phyloP scores from a whole-genome alignment of 2,329 filamentous ascomycete genomes.

The Paecilomyces sp. region DNA sequence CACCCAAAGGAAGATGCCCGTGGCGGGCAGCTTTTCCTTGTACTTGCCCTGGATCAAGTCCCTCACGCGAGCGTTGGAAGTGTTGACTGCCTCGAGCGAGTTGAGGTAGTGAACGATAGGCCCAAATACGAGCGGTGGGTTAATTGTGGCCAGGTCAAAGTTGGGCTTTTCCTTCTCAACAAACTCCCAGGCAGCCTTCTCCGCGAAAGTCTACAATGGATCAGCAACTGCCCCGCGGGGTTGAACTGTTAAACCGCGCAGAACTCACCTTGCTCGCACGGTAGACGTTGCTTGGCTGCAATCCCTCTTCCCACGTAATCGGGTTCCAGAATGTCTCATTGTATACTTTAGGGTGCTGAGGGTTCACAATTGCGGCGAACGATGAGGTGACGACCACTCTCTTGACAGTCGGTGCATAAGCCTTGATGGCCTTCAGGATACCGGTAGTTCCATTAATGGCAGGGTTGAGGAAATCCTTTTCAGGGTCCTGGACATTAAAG shows the following conservation, averaged over 20 bases:
- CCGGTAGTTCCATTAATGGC: conserved; percentile 58
- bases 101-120: conserved; percentile 59
- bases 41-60: conserved; percentile 57
- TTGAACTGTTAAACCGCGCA: neutral
- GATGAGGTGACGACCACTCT: conserved; percentile 65
- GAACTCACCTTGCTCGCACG: conserved; percentile 47
- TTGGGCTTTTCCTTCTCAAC: conserved; percentile 48
- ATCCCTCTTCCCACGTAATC: conserved; percentile 35
- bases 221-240: neutral
- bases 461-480: conserved; percentile 56
- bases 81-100: conserved; percentile 59
- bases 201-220: conserved; percentile 46
- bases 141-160: conserved; percentile 57
- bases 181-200: conserved; percentile 61
- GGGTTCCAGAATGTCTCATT: conserved; percentile 38
- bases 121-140: conserved; percentile 57
- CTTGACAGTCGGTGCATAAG: conserved; percentile 58
- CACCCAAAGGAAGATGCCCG: conserved; percentile 54
- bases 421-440: conserved; percentile 56
- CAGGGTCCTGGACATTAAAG: conserved; percentile 61
- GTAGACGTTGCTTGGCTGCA: conserved; percentile 31
- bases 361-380: conserved; percentile 58
- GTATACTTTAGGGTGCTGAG: conserved; percentile 27
- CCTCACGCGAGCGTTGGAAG: conserved; percentile 61
- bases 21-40: conserved; percentile 52